Percentiles rank a stretch among this genome's conserved stretches.
Conservation (phyloP, 1,284 basidiomycete genomes). For the Ustilago bromivora region DNA sequence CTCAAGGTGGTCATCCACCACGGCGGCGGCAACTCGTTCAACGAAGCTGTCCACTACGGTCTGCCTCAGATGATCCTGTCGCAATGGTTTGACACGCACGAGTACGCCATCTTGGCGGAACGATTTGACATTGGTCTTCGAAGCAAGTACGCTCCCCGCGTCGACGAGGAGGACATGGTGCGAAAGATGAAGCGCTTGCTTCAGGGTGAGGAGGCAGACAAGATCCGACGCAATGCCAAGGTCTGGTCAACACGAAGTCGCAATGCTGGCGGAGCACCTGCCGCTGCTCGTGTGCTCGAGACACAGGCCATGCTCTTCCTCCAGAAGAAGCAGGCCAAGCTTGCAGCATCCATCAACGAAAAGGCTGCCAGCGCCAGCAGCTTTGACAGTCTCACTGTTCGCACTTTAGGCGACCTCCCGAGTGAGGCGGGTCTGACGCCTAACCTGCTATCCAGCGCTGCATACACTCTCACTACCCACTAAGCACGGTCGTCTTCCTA, state of each 20-base stretch:
- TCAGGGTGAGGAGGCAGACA: conserved; percentile 31
- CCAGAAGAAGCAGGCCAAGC: conserved; percentile 28
- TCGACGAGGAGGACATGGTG: conserved; percentile 49
- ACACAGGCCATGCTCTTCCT: conserved; percentile 29
- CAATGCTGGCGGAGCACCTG: conserved; percentile 53
- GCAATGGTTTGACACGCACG: conserved; percentile 65
- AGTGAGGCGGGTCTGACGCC: conserved; percentile 12
- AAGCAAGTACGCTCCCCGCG: conserved; percentile 44
- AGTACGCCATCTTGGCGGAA: conserved; percentile 49
- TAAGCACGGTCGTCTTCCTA: neutral
- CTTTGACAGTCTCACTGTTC: neutral
- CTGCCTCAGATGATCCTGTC: conserved; percentile 61
- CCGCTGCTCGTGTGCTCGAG: conserved; percentile 54
- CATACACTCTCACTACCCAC: conserved; percentile 15
- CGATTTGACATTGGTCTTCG: conserved; percentile 53
- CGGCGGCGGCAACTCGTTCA: conserved; percentile 67
- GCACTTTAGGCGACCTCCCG: neutral
- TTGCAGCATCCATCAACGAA: neutral
- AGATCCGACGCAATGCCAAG: conserved; percentile 42
- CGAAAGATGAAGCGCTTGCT: conserved; percentile 46
- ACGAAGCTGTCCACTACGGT: conserved; percentile 62
- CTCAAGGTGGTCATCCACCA: conserved; percentile 60
- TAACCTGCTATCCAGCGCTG: conserved; percentile 13
- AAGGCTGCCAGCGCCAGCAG: neutral
- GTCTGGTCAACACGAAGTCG: conserved; percentile 47